phyloP scores from a whole-genome alignment of 2,329 filamentous ascomycete genomes.

The Elsinoe ampelina region DNA sequence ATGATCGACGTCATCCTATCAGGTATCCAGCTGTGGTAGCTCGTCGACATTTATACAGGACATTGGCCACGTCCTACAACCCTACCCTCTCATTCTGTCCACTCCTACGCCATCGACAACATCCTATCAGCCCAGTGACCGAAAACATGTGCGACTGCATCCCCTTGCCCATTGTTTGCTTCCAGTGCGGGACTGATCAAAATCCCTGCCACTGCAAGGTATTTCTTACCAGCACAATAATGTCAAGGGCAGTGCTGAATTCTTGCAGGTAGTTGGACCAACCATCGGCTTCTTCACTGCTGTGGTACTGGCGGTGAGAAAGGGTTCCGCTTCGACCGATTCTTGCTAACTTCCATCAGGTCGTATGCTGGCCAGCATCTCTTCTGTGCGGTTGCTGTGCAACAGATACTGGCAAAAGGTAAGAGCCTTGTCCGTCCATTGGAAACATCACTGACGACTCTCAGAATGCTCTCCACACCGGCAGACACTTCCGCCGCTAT shows the following conservation, averaged over 20 bases:
- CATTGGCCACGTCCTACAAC: background rate
- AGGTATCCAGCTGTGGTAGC: too few species aligned
- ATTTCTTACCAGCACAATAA: background rate
- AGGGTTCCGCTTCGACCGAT: background rate
- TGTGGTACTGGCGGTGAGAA: slow-evolving; percentile 25
- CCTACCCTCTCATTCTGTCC: background rate
- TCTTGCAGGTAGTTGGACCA: slow-evolving; percentile 25
- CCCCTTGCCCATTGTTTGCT: slow-evolving; percentile 27
- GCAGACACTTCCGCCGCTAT: slow-evolving; percentile 25
- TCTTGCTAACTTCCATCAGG: slow-evolving; percentile 1
- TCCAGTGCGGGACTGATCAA: slow-evolving; percentile 30
- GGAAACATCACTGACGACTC: slow-evolving; percentile 19
- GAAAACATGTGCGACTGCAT: slow-evolving; percentile 20
- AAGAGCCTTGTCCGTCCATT: background rate
- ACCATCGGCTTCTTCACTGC: slow-evolving; percentile 29
- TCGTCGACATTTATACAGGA: background rate
- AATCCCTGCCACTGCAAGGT: slow-evolving; percentile 31
- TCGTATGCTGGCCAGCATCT: slow-evolving; percentile 31
- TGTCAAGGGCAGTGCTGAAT: background rate
- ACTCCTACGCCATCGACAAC: background rate
- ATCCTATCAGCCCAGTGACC: background rate
- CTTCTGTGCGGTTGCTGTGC: slow-evolving; percentile 31
- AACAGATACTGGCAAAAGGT: slow-evolving; percentile 29
- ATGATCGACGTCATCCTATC: slow-evolving; percentile 6
- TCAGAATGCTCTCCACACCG: slow-evolving; percentile 26